Evolutionary conservation across 192 early-diverging fungal species (phyloP).

Genomic region (Rhizophagus clarus): DNA sequence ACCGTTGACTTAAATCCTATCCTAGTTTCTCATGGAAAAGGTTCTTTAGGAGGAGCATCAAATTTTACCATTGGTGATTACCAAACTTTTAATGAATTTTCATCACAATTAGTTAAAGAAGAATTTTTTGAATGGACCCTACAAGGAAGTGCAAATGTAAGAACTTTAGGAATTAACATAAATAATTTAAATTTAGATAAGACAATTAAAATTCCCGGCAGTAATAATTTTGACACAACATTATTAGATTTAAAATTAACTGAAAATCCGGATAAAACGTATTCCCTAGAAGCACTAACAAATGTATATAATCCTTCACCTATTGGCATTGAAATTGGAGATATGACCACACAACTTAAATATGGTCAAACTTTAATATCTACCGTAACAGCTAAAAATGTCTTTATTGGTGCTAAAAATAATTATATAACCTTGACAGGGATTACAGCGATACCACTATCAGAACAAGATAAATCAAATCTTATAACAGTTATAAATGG

Average conservation of each 20-base stretch:
- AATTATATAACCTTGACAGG: conserved; percentile 42
- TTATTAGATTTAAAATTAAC: conserved; percentile 37
- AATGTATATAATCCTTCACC: conserved; percentile 52
- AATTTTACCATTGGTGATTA: conserved; percentile 36
- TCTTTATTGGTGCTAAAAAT: conserved; percentile 34
- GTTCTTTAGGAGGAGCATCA: background rate
- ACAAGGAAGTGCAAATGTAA: conserved; percentile 38
- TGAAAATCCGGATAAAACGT: background rate
- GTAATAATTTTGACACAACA: conserved; percentile 48
- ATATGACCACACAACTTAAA: conserved; percentile 31
- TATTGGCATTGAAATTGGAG: conserved; percentile 57
- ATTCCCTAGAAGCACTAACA: background rate
- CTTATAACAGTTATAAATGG: conserved; percentile 36
- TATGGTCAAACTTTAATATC: conserved; percentile 38
- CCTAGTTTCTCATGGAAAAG: conserved; percentile 36
- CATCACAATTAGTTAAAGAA: conserved; percentile 16
- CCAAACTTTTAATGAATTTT: conserved; percentile 39
- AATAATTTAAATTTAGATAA: conserved; percentile 41
- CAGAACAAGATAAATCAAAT: background rate
- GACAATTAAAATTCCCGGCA: conserved; percentile 49
- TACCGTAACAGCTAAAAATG: conserved; percentile 26
- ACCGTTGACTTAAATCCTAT: background rate
- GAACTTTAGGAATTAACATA: conserved; percentile 41
- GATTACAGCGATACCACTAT: conserved; percentile 31
- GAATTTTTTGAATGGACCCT: conserved; percentile 37